These are phyloP conservation scores for Poronia punctata DNA, from an alignment of 495 filamentous ascomycete genomes.

Conservation along the genomic window DNA sequence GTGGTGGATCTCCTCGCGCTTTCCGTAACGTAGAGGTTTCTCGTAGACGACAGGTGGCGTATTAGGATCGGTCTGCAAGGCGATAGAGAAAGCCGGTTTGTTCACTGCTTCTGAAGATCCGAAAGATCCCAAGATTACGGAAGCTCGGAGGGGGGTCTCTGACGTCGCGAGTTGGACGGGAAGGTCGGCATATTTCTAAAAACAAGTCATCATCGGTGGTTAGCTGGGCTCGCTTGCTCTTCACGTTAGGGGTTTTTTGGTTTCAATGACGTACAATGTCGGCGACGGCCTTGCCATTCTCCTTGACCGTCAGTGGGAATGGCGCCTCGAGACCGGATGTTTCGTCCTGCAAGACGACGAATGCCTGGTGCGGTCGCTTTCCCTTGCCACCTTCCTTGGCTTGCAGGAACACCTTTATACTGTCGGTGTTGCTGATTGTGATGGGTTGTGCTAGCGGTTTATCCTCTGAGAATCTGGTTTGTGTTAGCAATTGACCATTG, in stretches of 20 bases:
- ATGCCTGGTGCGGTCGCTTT: constrained; percentile 88
- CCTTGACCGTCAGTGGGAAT: constrained; percentile 77
- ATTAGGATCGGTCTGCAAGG: constrained; percentile 48
- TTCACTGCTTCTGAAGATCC: constrained; percentile 63
- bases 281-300: constrained; percentile 75
- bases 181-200: constrained; percentile 80
- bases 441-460: constrained; percentile 60
- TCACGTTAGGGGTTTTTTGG: background rate
- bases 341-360: constrained; percentile 71
- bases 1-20: constrained; percentile 79
- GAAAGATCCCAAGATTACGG: constrained; percentile 79
- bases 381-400: constrained; percentile 68
- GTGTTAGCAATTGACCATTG: constrained; percentile 6
- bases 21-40: constrained; percentile 70
- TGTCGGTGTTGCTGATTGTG: constrained; percentile 58
- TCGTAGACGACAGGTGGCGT: constrained; percentile 53
- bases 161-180: constrained; percentile 72
- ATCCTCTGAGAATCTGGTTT: constrained; percentile 53
- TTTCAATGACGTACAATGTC: constrained; percentile 59
- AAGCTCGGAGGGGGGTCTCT: constrained; percentile 60
- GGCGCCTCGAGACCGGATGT: constrained; percentile 78
- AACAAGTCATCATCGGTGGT: background rate
- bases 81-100: constrained; percentile 61
- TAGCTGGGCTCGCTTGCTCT: background rate
- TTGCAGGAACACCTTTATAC: constrained; percentile 75